Evolutionary conservation across 768 basidiomycete species (phyloP).

Genomic region (Phlebiopsis gigantea): DNA sequence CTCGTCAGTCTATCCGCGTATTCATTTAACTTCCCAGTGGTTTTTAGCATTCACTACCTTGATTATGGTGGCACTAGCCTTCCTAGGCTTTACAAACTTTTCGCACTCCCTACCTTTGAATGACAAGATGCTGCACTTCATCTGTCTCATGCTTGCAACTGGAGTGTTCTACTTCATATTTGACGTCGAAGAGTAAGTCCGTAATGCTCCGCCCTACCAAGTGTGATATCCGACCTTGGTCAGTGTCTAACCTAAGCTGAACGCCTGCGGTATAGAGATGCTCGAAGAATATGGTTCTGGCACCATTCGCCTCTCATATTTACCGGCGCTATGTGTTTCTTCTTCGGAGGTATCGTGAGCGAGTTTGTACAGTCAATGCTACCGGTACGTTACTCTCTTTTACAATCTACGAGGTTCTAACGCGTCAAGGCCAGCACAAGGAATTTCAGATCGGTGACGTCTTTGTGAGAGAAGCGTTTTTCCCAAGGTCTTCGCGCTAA

Average conservation of each 20-base stretch:
- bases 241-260: neutral
- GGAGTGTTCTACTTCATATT: slow-evolving; percentile 83
- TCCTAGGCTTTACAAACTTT: slow-evolving; percentile 75
- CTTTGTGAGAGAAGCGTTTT: slow-evolving; percentile 39
- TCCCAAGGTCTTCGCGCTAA: neutral
- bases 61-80: slow-evolving; percentile 64
- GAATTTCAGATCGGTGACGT: slow-evolving; percentile 71
- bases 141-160: slow-evolving; percentile 72
- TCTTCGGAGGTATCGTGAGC: slow-evolving; percentile 76
- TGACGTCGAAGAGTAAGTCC: slow-evolving; percentile 79
- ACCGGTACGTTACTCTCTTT: slow-evolving; percentile 43
- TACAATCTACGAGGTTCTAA: neutral
- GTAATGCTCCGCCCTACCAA: neutral
- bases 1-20: neutral
- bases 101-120: slow-evolving; percentile 61
- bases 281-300: slow-evolving; percentile 85
- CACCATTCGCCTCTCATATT: slow-evolving; percentile 64
- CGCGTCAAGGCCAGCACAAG: slow-evolving; percentile 44
- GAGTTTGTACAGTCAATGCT: slow-evolving; percentile 78
- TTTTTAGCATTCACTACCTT: slow-evolving; percentile 67
- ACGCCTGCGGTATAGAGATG: slow-evolving; percentile 41
- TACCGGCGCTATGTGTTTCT: slow-evolving; percentile 65
- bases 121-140: slow-evolving; percentile 75
- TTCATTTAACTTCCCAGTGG: slow-evolving; percentile 46
- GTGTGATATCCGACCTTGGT: neutral